Percentiles rank a stretch among this genome's conserved stretches.
Conservation (phyloP, 495 filamentous ascomycete genomes). For the Echria macrotheca region DNA sequence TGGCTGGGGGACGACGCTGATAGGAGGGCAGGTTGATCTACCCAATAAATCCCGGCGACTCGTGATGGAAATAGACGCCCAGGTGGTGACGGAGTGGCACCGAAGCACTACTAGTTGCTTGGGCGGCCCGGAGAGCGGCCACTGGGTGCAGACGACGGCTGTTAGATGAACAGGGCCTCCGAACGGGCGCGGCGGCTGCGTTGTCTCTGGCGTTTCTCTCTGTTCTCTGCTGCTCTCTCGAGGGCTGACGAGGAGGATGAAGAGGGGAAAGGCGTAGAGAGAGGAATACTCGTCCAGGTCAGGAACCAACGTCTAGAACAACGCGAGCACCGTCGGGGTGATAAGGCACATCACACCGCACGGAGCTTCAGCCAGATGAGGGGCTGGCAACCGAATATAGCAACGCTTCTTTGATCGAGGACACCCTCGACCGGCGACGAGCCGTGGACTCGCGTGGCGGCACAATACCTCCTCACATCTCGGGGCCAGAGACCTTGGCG, state of each 20-base stretch:
- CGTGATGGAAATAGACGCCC: slow-evolving; percentile 36
- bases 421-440: not conserved
- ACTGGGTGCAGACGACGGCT: slow-evolving; percentile 16
- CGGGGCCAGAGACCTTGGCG: slow-evolving; percentile 22
- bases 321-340: too few relatives aligned
- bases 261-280: not conserved
- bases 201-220: slow-evolving; percentile 5
- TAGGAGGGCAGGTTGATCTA: slow-evolving; percentile 24
- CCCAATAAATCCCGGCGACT: slow-evolving; percentile 32
- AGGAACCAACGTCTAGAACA: too few relatives aligned
- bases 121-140: slow-evolving; percentile 26
- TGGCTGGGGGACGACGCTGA: slow-evolving; percentile 21
- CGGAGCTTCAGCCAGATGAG: not conserved
- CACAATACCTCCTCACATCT: not conserved
- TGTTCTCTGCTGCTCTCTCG: too few relatives aligned
- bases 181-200: slow-evolving; percentile 10
- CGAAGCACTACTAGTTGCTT: slow-evolving; percentile 19
- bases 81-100: slow-evolving; percentile 26
- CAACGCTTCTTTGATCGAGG: too few relatives aligned
- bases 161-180: slow-evolving; percentile 9
- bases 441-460: slow-evolving; percentile 4
- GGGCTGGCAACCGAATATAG: slow-evolving; percentile 11
- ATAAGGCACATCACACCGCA: not conserved
- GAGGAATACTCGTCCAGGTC: not conserved
- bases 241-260: not conserved